Evolutionary conservation across 306 rosid species (phyloP).

Genomic region (Vigna hirtella): DNA sequence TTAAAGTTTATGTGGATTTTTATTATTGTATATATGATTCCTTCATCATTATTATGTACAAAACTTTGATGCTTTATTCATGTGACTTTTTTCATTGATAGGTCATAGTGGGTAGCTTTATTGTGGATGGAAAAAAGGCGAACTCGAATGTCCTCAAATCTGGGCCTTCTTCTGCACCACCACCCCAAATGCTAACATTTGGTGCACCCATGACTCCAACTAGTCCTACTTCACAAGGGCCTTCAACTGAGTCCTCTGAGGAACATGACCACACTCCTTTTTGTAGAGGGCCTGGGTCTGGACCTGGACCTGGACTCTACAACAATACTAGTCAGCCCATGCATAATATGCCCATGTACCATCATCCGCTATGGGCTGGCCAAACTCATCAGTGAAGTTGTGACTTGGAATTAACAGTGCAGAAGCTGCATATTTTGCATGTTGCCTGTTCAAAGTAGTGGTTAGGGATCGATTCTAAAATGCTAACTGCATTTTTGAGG

Average conservation of each 20-base stretch:
- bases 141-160: constrained; percentile 59
- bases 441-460: constrained; percentile 49
- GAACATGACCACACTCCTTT: constrained; percentile 71
- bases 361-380: constrained; percentile 74
- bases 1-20: constrained; percentile 6
- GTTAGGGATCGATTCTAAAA: constrained; percentile 51
- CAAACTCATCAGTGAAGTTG: constrained; percentile 78
- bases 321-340: constrained; percentile 64
- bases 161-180: constrained; percentile 57
- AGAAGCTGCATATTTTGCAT: constrained; percentile 48
- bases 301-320: constrained; percentile 52
- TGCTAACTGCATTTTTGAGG: constrained; percentile 56
- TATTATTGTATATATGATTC: neutral
- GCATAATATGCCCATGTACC: constrained; percentile 74
- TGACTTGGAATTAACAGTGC: constrained; percentile 43
- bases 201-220: constrained; percentile 63
- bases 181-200: constrained; percentile 74
- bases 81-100: constrained; percentile 44
- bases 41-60: neutral
- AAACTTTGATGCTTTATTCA: constrained; percentile 25
- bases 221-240: constrained; percentile 82
- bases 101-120: constrained; percentile 92
- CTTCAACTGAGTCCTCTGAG: constrained; percentile 90
- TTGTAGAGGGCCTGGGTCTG: constrained; percentile 54
- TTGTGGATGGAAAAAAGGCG: constrained; percentile 68